phyloP scores from a whole-genome alignment of 75 land plant species.

The Pseudotsuga menziesii region DNA sequence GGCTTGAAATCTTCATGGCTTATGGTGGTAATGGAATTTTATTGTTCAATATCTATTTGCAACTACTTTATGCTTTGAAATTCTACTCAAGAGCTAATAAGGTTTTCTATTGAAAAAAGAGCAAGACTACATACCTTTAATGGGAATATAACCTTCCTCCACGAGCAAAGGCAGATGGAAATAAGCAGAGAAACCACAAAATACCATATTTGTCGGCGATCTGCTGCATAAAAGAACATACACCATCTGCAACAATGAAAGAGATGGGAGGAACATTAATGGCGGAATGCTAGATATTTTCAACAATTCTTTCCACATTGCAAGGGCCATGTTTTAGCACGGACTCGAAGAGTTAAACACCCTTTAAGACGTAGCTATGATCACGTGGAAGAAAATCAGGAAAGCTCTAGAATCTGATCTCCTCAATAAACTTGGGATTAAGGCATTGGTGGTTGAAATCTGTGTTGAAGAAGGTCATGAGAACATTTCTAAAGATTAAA shows the following conservation, averaged over 20 bases:
- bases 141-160: constrained; percentile 38
- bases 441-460: constrained; percentile 14
- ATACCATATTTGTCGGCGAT: constrained; percentile 29
- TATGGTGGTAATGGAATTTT: too few species aligned
- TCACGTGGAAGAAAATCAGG: neutral
- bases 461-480: constrained; percentile 22
- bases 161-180: constrained; percentile 25
- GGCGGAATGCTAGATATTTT: too few species aligned
- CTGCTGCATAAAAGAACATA: constrained; percentile 18
- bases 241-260: constrained; percentile 37
- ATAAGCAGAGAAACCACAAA: constrained; percentile 15
- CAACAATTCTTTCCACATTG: too few species aligned
- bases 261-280: neutral
- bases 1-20: too few species aligned
- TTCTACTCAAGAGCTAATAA: too few species aligned
- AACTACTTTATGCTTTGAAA: too few species aligned
- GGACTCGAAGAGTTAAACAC: neutral
- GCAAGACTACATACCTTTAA: constrained; percentile 14
- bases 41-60: too few species aligned
- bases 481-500: neutral
- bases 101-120: too few species aligned
- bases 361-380: neutral
- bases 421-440: neutral
- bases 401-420: neutral
- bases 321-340: neutral